Percentiles rank a stretch among this genome's conserved stretches.
phyloP scores from a whole-genome alignment of 2,329 filamentous ascomycete genomes.

The Venturia effusa region DNA sequence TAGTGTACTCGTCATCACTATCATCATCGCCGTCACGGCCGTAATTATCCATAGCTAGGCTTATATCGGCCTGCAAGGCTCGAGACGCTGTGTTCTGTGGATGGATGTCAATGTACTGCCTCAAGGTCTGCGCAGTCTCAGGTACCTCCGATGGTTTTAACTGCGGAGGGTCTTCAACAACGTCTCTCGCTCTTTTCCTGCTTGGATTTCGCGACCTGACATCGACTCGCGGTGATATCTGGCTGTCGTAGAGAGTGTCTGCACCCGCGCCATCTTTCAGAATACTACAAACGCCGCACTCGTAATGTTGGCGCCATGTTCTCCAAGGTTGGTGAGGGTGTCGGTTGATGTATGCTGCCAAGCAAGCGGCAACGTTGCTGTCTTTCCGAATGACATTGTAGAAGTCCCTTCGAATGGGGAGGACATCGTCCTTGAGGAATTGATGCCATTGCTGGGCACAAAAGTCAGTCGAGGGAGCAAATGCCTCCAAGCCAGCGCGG shows the following conservation, averaged over 20 bases:
- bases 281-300: not conserved
- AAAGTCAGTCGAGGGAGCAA: not conserved
- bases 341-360: not conserved
- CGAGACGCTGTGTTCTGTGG: not conserved
- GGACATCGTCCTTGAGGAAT: not conserved
- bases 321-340: not conserved
- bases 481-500: not conserved
- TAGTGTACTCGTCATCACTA: not conserved
- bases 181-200: not conserved
- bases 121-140: not conserved
- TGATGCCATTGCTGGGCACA: not conserved
- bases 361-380: not conserved
- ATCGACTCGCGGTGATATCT: not conserved
- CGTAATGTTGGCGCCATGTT: not conserved
- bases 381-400: not conserved
- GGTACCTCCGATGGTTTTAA: not conserved
- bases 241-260: not conserved
- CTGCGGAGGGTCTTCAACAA: not conserved
- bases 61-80: not conserved
- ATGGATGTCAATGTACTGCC: constrained; percentile 2
- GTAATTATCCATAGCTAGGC: not conserved
- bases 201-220: not conserved
- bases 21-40: not conserved
- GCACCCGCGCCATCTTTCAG: not conserved
- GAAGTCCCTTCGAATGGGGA: not conserved